Evolutionary conservation across 352 stramenopile genomes (phyloP).

Genomic region (Thraustochytrium sp.): DNA sequence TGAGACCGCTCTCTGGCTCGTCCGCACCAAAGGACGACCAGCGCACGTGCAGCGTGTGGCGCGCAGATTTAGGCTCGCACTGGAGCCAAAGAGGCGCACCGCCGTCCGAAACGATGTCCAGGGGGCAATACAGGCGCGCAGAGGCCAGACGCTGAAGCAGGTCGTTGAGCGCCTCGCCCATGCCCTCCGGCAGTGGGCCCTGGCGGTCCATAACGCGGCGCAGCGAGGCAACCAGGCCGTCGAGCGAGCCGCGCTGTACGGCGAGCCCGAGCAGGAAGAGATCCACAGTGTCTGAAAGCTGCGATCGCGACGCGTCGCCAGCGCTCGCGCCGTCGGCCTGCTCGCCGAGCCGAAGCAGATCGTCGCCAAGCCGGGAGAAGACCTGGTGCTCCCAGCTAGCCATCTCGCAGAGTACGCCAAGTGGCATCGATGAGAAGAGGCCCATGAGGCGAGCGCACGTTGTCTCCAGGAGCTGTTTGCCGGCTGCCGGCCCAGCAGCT

Average conservation of each 20-base stretch:
- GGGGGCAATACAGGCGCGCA: not conserved
- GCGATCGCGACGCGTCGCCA: not conserved
- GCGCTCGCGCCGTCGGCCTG: not conserved
- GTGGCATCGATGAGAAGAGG: slow-evolving; percentile 21
- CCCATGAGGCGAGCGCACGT: slow-evolving; percentile 4
- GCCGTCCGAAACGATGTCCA: not conserved
- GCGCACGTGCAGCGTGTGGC: not conserved
- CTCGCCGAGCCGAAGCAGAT: not conserved
- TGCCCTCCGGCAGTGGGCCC: not conserved
- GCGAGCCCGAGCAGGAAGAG: slow-evolving; percentile 22
- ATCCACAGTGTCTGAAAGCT: too few species aligned
- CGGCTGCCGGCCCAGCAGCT: not conserved
- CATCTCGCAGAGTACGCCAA: slow-evolving; percentile 9
- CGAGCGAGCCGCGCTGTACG: not conserved
- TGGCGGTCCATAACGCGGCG: not conserved
- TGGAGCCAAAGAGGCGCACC: not conserved
- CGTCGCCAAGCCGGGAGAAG: not conserved
- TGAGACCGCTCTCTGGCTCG: too few species aligned
- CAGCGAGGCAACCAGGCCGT: not conserved
- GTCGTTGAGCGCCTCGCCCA: not conserved
- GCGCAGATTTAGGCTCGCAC: not conserved
- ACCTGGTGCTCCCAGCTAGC: slow-evolving; percentile 26
- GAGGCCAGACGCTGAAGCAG: not conserved
- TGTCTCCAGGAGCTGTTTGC: not conserved
- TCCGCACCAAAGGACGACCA: not conserved